Conservation (phyloP, 257 asterid species). For the Lycium ferocissimum region DNA sequence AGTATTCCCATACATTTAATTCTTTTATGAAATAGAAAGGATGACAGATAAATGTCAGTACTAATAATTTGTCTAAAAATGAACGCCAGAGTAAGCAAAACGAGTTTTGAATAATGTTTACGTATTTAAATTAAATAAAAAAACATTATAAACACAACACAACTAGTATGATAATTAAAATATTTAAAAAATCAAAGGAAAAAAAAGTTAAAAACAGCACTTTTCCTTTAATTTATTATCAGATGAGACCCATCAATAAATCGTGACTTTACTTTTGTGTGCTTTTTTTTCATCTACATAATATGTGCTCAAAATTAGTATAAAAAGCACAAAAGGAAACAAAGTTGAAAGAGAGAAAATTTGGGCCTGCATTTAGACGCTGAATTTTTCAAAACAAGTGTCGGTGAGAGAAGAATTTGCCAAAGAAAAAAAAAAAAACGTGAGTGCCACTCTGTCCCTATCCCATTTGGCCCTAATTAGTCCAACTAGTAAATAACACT, state of each 20-base stretch:
- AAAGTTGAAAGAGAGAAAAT: background rate
- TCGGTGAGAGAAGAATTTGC: background rate
- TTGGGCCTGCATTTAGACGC: background rate
- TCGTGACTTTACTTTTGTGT: background rate
- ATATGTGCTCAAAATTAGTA: background rate
- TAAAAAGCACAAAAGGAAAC: background rate
- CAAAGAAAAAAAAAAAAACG: background rate
- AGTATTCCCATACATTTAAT: no score
- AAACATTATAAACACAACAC: no score
- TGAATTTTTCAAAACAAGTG: conserved; percentile 25
- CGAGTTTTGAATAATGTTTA: no score
- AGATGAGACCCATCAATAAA: background rate
- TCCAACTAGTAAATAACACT: background rate
- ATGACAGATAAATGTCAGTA: no score
- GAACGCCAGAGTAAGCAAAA: no score
- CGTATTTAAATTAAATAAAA: no score
- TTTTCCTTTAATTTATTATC: background rate
- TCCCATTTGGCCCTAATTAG: conserved; percentile 11
- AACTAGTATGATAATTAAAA: no score
- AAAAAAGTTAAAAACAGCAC: no score
- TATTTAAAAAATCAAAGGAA: no score
- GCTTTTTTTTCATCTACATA: background rate
- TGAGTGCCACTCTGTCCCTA: background rate
- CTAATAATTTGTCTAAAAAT: no score
- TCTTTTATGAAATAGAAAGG: no score